A percentile compares a stretch with the other conserved stretches of the same genome.
Evolutionary conservation across 768 basidiomycete genomes (phyloP).

Genomic region (Lactarius akahatsu): DNA sequence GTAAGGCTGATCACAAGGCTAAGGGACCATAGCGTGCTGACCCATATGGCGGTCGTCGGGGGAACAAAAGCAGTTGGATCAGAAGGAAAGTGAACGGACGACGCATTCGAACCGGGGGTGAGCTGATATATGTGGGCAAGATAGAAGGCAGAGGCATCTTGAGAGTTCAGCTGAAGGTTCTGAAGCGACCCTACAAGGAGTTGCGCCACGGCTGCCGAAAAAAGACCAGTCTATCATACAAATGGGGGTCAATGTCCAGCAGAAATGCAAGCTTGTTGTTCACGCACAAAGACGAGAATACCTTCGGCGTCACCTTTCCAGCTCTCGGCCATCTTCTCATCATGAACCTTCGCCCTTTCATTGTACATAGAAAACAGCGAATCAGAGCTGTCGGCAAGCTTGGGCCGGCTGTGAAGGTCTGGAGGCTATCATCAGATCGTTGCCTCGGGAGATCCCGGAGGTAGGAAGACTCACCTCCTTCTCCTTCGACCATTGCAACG

Average conservation of each 20-base stretch:
- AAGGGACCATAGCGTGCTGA: background rate
- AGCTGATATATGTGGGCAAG: constrained; percentile 14
- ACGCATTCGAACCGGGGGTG: background rate
- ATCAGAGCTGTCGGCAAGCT: background rate
- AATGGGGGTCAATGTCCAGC: background rate
- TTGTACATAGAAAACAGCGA: constrained; percentile 1
- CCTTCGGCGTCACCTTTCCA: constrained; percentile 10
- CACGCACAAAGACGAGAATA: constrained; percentile 8
- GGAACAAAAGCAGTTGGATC: background rate
- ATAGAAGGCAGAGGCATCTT: constrained; percentile 2
- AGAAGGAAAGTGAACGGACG: background rate
- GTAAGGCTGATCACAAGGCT: background rate
- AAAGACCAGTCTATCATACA: constrained; percentile 8
- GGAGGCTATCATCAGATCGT: background rate
- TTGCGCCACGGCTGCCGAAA: background rate
- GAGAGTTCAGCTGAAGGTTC: background rate
- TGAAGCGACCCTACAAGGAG: constrained; percentile 4
- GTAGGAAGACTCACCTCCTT: background rate
- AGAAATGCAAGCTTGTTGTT: background rate
- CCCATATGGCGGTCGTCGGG: background rate
- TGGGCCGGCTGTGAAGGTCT: background rate
- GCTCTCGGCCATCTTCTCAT: constrained; percentile 5
- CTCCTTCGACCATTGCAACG: background rate
- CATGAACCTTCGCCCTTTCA: background rate
- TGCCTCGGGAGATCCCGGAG: background rate